Conservation (phyloP, 2,329 filamentous ascomycete species). For the Microcyclospora tardicrescens region DNA sequence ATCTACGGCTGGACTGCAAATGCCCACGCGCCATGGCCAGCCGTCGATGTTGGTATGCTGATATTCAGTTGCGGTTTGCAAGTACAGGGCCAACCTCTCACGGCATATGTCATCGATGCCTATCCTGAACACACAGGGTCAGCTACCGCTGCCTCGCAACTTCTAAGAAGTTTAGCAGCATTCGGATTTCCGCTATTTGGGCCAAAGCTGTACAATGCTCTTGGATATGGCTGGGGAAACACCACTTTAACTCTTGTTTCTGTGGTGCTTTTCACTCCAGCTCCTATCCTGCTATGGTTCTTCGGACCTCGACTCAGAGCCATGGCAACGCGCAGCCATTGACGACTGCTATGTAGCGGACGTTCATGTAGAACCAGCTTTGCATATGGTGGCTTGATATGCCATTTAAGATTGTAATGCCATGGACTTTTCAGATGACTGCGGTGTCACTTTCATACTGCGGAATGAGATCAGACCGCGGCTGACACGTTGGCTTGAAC, state of each 20-base stretch:
- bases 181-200: constrained; percentile 49
- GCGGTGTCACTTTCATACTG: no score
- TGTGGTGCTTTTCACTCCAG: constrained; percentile 36
- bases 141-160: constrained; percentile 35
- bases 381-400: no score
- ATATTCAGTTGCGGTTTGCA: constrained; percentile 9
- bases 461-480: no score
- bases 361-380: no score
- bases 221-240: constrained; percentile 38
- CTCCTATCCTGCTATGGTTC: constrained; percentile 30
- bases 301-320: constrained; percentile 21
- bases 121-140: constrained; percentile 36
- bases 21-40: constrained; percentile 26
- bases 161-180: constrained; percentile 33
- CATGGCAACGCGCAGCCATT: no score
- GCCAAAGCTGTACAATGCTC: constrained; percentile 30
- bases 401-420: no score
- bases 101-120: constrained; percentile 31
- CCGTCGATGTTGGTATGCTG: constrained; percentile 13
- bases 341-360: no score
- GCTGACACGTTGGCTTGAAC: no score
- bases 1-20: constrained; percentile 35
- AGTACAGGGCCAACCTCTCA: constrained; percentile 4
- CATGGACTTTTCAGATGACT: no score
- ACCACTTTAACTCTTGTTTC: constrained; percentile 42